These are phyloP conservation scores for Potentilla sterilis DNA, from an alignment of 306 rosid species.

Conservation along the genomic window DNA sequence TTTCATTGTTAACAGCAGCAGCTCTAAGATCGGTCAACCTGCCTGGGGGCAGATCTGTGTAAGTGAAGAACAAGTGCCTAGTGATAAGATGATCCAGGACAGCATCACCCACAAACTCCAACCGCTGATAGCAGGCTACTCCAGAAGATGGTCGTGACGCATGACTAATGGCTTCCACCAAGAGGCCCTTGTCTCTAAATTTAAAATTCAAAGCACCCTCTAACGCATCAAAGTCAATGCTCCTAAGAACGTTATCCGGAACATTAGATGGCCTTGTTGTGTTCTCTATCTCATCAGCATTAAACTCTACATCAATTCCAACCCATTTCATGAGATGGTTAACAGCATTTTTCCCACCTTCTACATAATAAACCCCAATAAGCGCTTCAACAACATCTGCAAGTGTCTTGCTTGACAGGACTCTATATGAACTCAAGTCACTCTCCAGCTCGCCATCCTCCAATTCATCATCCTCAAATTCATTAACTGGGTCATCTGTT, in stretches of 20 bases:
- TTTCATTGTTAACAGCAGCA: conserved; percentile 99
- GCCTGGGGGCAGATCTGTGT: conserved; percentile 93
- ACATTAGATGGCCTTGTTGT: conserved; percentile 48
- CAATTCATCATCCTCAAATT: conserved; percentile 63
- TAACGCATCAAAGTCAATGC: conserved; percentile 73
- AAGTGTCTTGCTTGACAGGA: conserved; percentile 96
- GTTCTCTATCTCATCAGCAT: conserved; percentile 65
- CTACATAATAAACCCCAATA: conserved; percentile 91
- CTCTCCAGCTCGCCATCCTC: conserved; percentile 95
- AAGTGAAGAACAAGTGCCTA: conserved; percentile 86
- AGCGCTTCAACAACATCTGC: conserved; percentile 99
- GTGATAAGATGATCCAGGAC: conserved; percentile 96
- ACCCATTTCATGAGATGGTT: conserved; percentile 97
- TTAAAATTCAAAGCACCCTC: conserved; percentile 66
- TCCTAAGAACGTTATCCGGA: conserved; percentile 70
- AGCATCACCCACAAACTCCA: conserved; percentile 99
- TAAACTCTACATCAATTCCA: conserved; percentile 87
- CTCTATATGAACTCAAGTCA: conserved; percentile 92
- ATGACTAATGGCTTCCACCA: conserved; percentile 93
- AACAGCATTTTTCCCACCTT: conserved; percentile 86
- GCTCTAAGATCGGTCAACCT: conserved; percentile 96
- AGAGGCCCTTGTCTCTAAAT: conserved; percentile 74
- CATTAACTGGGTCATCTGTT: conserved; percentile 34
- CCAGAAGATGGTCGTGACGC: conserved; percentile 99
- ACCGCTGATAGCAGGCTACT: conserved; percentile 94